Conservation (phyloP, 23 red algal genomes). For the Gracilariopsis chorda region DNA sequence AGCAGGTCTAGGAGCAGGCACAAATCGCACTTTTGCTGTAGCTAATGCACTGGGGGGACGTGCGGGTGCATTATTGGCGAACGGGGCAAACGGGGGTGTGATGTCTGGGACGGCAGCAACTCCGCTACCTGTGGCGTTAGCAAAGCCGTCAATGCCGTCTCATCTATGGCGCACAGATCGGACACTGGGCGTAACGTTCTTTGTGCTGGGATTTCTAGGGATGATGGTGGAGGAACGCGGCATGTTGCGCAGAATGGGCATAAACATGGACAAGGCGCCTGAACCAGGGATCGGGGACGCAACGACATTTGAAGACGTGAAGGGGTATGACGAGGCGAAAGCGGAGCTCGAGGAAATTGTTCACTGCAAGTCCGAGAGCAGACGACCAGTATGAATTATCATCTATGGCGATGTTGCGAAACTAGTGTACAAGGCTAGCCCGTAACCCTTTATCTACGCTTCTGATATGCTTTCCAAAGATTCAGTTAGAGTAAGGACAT, state of each 20-base stretch:
- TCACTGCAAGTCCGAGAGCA: no score
- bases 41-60: neutral
- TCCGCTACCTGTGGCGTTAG: conserved; percentile 84
- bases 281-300: conserved; percentile 70
- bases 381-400: no score
- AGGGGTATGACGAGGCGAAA: conserved; percentile 98
- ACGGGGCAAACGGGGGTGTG: conserved; percentile 16
- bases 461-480: no score
- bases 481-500: no score
- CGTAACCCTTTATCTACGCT: no score
- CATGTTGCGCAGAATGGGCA: conserved; percentile 66
- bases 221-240: conserved; percentile 97
- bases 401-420: no score
- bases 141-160: conserved; percentile 79
- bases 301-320: conserved; percentile 91
- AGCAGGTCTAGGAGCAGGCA: neutral
- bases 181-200: conserved; percentile 79
- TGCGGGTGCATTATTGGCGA: neutral
- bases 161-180: conserved; percentile 90
- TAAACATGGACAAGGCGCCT: conserved; percentile 87
- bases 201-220: conserved; percentile 85
- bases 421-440: no score
- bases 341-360: conserved; percentile 98
- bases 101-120: conserved; percentile 44
- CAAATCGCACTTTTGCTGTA: no score